phyloP scores from a whole-genome alignment of 352 stramenopile genomes.

The Globisporangium heterothallicum region DNA sequence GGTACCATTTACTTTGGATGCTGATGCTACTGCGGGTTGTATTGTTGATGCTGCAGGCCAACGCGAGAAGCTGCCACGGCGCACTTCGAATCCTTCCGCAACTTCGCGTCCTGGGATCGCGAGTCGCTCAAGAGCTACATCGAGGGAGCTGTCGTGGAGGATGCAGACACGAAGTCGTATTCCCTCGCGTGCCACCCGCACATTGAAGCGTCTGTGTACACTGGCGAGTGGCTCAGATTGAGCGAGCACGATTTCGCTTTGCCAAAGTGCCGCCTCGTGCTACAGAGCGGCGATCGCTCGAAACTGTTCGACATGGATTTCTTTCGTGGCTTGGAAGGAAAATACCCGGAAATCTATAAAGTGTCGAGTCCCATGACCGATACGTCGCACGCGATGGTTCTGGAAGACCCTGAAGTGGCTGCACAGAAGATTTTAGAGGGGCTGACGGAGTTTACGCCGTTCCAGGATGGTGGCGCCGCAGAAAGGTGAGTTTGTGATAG shows the following conservation, averaged over 20 bases:
- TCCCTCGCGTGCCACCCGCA: constrained; percentile 25
- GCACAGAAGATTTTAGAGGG: constrained; percentile 19
- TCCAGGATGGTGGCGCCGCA: constrained; percentile 11
- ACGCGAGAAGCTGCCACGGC: constrained; percentile 18
- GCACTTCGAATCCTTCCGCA: constrained; percentile 27
- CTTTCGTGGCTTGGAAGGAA: constrained; percentile 15
- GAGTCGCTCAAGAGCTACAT: constrained; percentile 30
- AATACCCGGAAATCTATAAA: constrained; percentile 24
- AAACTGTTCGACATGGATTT: constrained; percentile 22
- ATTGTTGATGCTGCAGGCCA: constrained; percentile 16
- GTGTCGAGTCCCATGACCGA: constrained; percentile 18
- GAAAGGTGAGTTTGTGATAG: too few species aligned
- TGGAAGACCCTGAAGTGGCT: constrained; percentile 30
- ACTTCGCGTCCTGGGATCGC: constrained; percentile 35
- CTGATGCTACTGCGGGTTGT: too few species aligned
- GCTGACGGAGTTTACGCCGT: constrained; percentile 12
- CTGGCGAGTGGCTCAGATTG: constrained; percentile 14
- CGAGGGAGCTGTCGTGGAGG: constrained; percentile 20
- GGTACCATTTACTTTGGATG: too few species aligned
- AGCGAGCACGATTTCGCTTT: constrained; percentile 10
- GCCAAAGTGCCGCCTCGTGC: constrained; percentile 18
- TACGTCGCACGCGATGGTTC: constrained; percentile 26
- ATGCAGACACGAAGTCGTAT: constrained; percentile 7
- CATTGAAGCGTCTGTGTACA: constrained; percentile 38
- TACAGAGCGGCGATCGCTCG: constrained; percentile 22